Base-by-base conservation (phyloP, 192 early-diverging fungal species). In the Coemansia sp. region DNA sequence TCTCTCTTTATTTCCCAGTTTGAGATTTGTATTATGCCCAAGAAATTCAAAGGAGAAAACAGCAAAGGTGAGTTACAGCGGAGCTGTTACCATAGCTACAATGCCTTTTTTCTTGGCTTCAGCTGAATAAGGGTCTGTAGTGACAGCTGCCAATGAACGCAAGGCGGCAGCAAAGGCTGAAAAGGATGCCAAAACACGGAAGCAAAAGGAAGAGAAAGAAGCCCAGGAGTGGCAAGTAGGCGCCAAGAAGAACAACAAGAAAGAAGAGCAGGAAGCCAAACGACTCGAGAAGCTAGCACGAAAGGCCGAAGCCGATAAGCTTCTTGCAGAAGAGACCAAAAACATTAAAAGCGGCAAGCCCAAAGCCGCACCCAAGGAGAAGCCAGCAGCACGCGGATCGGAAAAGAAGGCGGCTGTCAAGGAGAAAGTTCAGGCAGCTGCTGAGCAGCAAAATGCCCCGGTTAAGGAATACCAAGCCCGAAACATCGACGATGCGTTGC, bases 401-500 rank as follows among this genome's bases (percentile, higher is more conserved):
- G 56, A 58, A 20, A 73, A 73, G 52, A 62, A 53, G 40, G 58
- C 70, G 5, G 64, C 26, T 5, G 51, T 39, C 4, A 56, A 37
- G 30, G 58, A 37, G 32, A 16, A 64, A 47, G 32, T 17, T 7
- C 53, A 36, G 2, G 53, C 58, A 1, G 44, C 50, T 0, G 51
- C 59, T 14, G 51, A 52, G 10, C 47, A 45, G n/a, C 26, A 28
- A 36, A 47, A 37, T 30, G 43, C 32, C 34, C 50, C 46, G 0
- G 75, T 90, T 20, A 86, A 88, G 18, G 80, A 84, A 49, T 93
- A 82, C 69, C 77, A 86, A 2, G 92, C 94, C 3, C 80, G 79
- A 20, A 90, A 89, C 48, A 83, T 97, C 62, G 92, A 97, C 64
- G 90, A 87, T 56, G 92, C 92, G 11, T 69, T 97, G 6, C 84